Evolutionary conservation across 2,329 filamentous ascomycete species (phyloP).

Genomic region (Fusarium sp.): DNA sequence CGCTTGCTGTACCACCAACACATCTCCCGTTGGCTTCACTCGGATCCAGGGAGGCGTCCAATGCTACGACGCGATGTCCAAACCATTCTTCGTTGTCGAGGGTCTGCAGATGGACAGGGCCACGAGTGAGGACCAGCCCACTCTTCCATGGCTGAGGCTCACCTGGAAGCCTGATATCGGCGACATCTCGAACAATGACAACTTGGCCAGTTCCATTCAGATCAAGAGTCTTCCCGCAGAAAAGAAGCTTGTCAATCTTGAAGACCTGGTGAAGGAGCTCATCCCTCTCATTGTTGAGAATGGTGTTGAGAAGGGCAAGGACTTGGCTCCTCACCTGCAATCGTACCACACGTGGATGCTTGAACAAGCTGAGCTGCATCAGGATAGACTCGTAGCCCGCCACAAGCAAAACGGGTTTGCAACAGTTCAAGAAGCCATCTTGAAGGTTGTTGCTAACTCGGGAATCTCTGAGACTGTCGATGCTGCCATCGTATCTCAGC

Average conservation of each 20-base stretch:
- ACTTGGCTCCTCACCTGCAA: conserved; percentile 28
- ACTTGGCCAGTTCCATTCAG: conserved; percentile 36
- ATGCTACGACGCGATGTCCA: conserved; percentile 32
- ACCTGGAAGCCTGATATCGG: conserved; percentile 41
- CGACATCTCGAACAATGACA: conserved; percentile 38
- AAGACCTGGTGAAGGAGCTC: conserved; percentile 39
- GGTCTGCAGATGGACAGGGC: conserved; percentile 42
- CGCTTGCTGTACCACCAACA: conserved; percentile 34
- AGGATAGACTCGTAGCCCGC: conserved; percentile 14
- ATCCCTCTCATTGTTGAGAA: conserved; percentile 37
- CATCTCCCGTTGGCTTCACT: conserved; percentile 37
- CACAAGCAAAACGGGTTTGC: conserved; percentile 23
- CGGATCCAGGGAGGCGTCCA: conserved; percentile 36
- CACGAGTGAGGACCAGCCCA: conserved; percentile 31
- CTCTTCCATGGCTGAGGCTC: conserved; percentile 40
- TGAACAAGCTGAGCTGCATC: conserved; percentile 31
- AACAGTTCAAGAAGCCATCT: conserved; percentile 13
- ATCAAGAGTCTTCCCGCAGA: conserved; percentile 41
- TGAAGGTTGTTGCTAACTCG: conserved; percentile 28
- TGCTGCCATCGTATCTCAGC: conserved; percentile 39
- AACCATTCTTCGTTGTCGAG: conserved; percentile 38
- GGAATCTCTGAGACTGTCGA: conserved; percentile 39
- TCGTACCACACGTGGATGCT: conserved; percentile 35
- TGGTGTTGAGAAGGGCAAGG: conserved; percentile 27
- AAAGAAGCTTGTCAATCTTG: conserved; percentile 39